Percentiles rank a stretch among this genome's conserved stretches.
Evolutionary conservation across 805 yeast genomes (phyloP).

Genomic region (Torulaspora indica): DNA sequence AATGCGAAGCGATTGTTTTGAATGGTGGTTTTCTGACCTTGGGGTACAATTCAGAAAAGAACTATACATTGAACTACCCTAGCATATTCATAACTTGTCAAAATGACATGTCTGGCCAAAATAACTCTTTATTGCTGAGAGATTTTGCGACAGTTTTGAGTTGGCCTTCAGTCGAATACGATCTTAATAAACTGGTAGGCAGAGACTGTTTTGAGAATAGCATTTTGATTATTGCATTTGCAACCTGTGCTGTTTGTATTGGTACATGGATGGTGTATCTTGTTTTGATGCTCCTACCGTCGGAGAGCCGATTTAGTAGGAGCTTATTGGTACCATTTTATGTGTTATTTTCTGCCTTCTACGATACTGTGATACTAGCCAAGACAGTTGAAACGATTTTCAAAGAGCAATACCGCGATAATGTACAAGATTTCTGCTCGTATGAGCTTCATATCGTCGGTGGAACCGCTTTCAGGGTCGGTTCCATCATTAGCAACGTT

Average conservation of each 20-base stretch:
- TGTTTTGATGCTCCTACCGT: slow-evolving; percentile 46
- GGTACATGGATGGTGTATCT: slow-evolving; percentile 69
- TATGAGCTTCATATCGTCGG: slow-evolving; percentile 28
- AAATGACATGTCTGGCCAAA: slow-evolving; percentile 1
- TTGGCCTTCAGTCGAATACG: slow-evolving; percentile 7
- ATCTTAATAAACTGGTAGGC: slow-evolving; percentile 8
- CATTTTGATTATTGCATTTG: slow-evolving; percentile 45
- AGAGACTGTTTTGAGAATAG: slow-evolving; percentile 39
- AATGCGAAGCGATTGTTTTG: slow-evolving; percentile 17
- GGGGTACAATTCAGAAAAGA: slow-evolving; percentile 4
- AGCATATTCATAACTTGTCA: slow-evolving; percentile 16
- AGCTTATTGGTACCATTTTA: slow-evolving; percentile 56
- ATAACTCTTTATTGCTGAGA: slow-evolving; percentile 5
- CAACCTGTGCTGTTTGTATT: slow-evolving; percentile 51
- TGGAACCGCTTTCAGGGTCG: slow-evolving; percentile 17
- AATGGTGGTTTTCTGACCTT: slow-evolving; percentile 18
- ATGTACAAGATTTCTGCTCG: slow-evolving; percentile 49
- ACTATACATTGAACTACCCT: slow-evolving; percentile 21
- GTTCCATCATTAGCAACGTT: slow-evolving; percentile 16
- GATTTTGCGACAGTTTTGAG: slow-evolving; percentile 7
- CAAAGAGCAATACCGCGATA: slow-evolving; percentile 45
- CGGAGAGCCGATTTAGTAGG: slow-evolving; percentile 44
- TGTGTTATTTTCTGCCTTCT: slow-evolving; percentile 51
- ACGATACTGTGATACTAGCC: slow-evolving; percentile 48
- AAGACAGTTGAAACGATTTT: slow-evolving; percentile 44